Base-by-base conservation (phyloP, 495 filamentous ascomycete genomes). In the Aspergillus indologenus region DNA sequence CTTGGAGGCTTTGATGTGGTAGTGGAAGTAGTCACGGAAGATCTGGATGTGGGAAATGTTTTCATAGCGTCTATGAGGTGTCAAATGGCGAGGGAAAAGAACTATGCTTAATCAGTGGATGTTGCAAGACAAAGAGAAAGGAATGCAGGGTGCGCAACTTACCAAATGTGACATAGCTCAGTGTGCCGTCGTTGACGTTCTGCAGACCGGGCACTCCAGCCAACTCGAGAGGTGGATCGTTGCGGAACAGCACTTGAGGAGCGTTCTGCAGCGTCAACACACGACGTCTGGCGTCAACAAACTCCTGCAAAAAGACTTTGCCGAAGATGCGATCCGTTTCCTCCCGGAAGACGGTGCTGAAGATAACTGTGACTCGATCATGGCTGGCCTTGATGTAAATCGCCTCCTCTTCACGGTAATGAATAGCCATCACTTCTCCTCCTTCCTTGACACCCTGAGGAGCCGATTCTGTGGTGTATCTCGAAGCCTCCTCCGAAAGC, bases 11-110 rank as follows among this genome's bases (percentile, higher is more conserved):
- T 99, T 99, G 79, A 99, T 99, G 75, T 99, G 94, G 72, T 99
- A 99, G 72, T 99, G 94, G 82, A 99, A 99, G 73, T 99, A 98
- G 67, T 98, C 95, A 58, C 94, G 90, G 89, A 99, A 99, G 18
- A 93, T 99, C 76, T 99, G 95, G 64, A 99, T 96, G 68, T 99
- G 94, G 42, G 91, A 96, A 65, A 99, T 98, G 70, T 90, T 93
- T 58, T 97, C 93, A 48, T 90, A 87, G 74, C 94, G 86, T 66
- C 90, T 84, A 73, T 96, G 91, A 3, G 83, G 85, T 5, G 92
- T 95, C 57, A 99, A 79, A 71, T 99, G 94, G 59, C 94, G 85
- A 23, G 94, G 94, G 80, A 98, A 99, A 43, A 98, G 83, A 47
- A 98, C 94, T 98, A 66, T 34, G 45, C 53, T 48, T 56, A 22